Evolutionary conservation across 805 yeast genomes (phyloP).

Genomic region (Suhomyces kilbournensis): DNA sequence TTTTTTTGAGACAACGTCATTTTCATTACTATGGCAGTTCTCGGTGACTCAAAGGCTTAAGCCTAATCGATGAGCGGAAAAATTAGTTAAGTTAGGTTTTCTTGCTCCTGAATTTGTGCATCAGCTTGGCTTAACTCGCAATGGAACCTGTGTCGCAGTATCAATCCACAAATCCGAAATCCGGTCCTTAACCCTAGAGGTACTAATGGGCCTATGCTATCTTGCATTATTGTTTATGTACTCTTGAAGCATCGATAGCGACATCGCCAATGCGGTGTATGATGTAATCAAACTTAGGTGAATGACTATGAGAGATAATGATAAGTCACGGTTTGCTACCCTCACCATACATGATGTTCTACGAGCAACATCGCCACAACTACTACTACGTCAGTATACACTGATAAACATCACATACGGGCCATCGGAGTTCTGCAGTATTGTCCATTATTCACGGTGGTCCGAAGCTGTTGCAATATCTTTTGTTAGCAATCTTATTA

Average conservation of each 20-base stretch:
- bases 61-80: neutral
- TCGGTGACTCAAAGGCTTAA: neutral
- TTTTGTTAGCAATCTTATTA: neutral
- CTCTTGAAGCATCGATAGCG: neutral
- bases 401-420: neutral
- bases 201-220: neutral
- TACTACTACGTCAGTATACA: neutral
- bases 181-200: too few relatives aligned
- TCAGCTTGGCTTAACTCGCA: too few relatives aligned
- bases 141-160: too few relatives aligned
- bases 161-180: too few relatives aligned
- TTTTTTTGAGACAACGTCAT: neutral
- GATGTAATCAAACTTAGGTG: neutral
- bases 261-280: neutral
- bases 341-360: too few relatives aligned
- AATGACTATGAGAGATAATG: neutral
- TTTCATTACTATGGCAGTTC: neutral
- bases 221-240: neutral
- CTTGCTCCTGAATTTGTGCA: too few relatives aligned
- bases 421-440: neutral
- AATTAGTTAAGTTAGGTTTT: too few relatives aligned
- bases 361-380: neutral
- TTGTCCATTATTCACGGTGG: neutral
- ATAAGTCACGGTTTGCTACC: too few relatives aligned
- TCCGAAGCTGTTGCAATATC: neutral